Evolutionary conservation across 2,329 filamentous ascomycete species (phyloP).

Genomic region (Trichoderma gracile): DNA sequence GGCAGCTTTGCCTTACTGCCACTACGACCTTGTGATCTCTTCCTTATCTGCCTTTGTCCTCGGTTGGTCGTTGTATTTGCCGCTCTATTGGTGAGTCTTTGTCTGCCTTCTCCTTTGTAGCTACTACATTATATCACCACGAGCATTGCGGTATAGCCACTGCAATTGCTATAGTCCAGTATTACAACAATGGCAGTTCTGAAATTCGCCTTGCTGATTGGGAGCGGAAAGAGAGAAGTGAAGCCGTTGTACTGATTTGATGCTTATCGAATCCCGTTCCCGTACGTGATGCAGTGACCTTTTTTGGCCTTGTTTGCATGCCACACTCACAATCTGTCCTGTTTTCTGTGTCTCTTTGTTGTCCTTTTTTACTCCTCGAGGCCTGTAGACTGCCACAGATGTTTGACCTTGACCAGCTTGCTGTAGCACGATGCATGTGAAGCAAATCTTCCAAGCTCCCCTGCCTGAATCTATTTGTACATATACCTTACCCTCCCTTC

Average conservation of each 20-base stretch:
- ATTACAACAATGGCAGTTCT: not conserved
- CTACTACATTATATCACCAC: too few relatives aligned
- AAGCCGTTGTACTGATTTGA: not conserved
- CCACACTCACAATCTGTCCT: not conserved
- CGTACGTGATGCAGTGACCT: constrained; percentile 4
- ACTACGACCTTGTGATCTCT: not conserved
- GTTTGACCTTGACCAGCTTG: too few relatives aligned
- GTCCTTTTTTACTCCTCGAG: too few relatives aligned
- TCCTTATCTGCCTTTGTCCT: not conserved
- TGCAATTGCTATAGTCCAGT: too few relatives aligned
- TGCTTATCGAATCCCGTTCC: not conserved
- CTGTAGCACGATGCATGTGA: not conserved
- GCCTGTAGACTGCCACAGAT: too few relatives aligned
- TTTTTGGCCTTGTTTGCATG: constrained; percentile 9
- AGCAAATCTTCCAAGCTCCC: too few relatives aligned
- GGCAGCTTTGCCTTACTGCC: not conserved
- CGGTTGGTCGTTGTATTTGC: too few relatives aligned
- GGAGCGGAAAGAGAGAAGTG: not conserved
- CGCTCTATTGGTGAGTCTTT: not conserved
- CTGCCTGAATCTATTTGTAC: not conserved
- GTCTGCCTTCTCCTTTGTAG: not conserved
- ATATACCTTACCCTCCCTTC: too few relatives aligned
- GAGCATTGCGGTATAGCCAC: too few relatives aligned
- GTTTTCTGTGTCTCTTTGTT: constrained; percentile 1
- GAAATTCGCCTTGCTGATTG: not conserved